Percentiles rank a stretch among this genome's conserved stretches.
Conservation (phyloP, 768 basidiomycete species). For the Pisolithus tinctorius region DNA sequence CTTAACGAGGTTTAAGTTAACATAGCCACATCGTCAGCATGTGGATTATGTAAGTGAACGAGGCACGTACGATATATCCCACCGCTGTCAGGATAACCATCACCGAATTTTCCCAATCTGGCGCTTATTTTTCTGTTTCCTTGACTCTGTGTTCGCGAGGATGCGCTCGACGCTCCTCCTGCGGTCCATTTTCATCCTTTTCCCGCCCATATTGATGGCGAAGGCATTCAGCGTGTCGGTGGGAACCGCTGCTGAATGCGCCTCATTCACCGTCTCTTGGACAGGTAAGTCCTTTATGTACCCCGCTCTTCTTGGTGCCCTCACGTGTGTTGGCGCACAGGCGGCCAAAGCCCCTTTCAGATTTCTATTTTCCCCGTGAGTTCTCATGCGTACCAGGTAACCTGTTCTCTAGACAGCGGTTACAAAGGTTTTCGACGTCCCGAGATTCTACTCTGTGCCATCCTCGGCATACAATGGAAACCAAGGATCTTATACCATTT, state of each 20-base stretch:
- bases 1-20: too few species aligned
- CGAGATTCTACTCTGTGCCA: constrained; percentile 50
- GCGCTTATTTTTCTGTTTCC: constrained; percentile 2
- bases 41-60: too few species aligned
- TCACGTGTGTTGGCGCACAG: too few species aligned
- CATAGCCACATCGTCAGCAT: too few species aligned
- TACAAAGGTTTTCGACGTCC: constrained; percentile 45
- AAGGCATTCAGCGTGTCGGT: constrained; percentile 40
- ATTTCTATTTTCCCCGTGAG: constrained; percentile 48
- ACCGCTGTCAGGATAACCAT: too few species aligned
- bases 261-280: constrained; percentile 46
- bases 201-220: constrained; percentile 15
- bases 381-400: neutral
- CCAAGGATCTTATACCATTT: constrained; percentile 25
- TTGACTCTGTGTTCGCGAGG: constrained; percentile 9
- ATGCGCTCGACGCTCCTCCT: constrained; percentile 23
- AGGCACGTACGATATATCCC: too few species aligned
- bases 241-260: constrained; percentile 55
- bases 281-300: too few species aligned
- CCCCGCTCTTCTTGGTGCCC: too few species aligned
- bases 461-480: constrained; percentile 46
- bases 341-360: neutral
- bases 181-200: constrained; percentile 14
- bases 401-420: neutral
- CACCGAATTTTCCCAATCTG: too few species aligned